phyloP scores from a whole-genome alignment of 2,329 filamentous ascomycete genomes.

The Colletotrichum siamense region DNA sequence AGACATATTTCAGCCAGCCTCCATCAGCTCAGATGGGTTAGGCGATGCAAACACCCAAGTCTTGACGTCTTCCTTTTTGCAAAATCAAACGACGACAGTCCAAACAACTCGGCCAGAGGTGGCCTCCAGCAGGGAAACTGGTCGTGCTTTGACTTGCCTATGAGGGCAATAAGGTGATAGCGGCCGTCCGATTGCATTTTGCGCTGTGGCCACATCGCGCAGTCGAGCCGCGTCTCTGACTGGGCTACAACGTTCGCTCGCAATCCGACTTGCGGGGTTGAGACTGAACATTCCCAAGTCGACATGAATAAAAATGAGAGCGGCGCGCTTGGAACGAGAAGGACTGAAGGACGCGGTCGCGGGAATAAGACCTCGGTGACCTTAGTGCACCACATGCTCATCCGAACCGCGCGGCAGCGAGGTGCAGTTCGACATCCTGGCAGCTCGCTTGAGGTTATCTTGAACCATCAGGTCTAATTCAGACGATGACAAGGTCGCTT shows the following conservation, averaged over 20 bases:
- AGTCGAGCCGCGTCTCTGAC: background rate
- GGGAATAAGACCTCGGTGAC: background rate
- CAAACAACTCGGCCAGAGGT: background rate
- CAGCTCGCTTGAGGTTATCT: background rate
- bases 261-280: background rate
- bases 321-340: background rate
- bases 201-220: background rate
- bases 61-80: background rate
- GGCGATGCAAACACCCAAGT: background rate
- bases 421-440: background rate
- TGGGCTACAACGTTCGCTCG: background rate
- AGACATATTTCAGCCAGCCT: background rate
- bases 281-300: background rate
- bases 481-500: background rate
- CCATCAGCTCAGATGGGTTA: background rate
- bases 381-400: background rate
- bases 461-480: background rate
- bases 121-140: background rate
- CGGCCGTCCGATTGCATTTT: background rate
- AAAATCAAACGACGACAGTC: background rate
- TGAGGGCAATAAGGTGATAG: background rate
- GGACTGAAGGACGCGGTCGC: background rate
- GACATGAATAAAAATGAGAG: background rate
- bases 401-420: background rate
- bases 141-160: background rate